A percentile compares a stretch with the other conserved stretches of the same genome.
phyloP scores from a whole-genome alignment of 192 early-diverging fungal genomes.

The Umbelopsis sp. region DNA sequence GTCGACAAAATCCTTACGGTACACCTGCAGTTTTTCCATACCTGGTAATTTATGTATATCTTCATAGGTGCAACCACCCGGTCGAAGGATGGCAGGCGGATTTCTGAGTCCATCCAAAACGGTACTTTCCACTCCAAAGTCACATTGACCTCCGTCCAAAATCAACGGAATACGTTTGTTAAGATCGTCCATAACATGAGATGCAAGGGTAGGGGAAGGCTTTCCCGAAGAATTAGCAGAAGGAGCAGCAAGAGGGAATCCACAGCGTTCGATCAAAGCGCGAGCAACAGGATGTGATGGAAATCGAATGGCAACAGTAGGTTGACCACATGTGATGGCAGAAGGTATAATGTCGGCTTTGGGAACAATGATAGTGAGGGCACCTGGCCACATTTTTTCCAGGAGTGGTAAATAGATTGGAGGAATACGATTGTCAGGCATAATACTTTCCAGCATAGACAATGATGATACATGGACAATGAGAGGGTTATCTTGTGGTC shows the following conservation, averaged over 20 bases:
- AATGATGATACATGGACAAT: slow-evolving; percentile 96
- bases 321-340: slow-evolving; percentile 80
- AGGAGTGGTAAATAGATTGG: slow-evolving; percentile 69
- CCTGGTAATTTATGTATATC: slow-evolving; percentile 59
- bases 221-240: slow-evolving; percentile 97
- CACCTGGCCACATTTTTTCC: slow-evolving; percentile 85
- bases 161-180: slow-evolving; percentile 80
- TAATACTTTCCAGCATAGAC: slow-evolving; percentile 77
- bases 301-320: slow-evolving; percentile 88
- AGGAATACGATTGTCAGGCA: slow-evolving; percentile 68
- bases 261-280: slow-evolving; percentile 80
- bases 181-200: slow-evolving; percentile 87
- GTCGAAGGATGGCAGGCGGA: slow-evolving; percentile 83
- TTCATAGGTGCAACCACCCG: slow-evolving; percentile 92
- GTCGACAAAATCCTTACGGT: slow-evolving; percentile 76
- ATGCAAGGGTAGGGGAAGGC: slow-evolving; percentile 91
- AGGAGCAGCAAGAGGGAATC: slow-evolving; percentile 93
- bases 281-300: slow-evolving; percentile 91
- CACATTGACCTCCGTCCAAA: slow-evolving; percentile 87
- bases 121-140: slow-evolving; percentile 91
- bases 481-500: slow-evolving; percentile 95
- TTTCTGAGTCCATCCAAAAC: slow-evolving; percentile 83
- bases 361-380: slow-evolving; percentile 89
- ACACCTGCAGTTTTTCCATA: slow-evolving; percentile 73
- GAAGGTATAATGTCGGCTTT: slow-evolving; percentile 67